A percentile compares a stretch with the other conserved stretches of the same genome.
Conservation (phyloP, 2,329 filamentous ascomycete genomes). For the Xylariaceae sp. region DNA sequence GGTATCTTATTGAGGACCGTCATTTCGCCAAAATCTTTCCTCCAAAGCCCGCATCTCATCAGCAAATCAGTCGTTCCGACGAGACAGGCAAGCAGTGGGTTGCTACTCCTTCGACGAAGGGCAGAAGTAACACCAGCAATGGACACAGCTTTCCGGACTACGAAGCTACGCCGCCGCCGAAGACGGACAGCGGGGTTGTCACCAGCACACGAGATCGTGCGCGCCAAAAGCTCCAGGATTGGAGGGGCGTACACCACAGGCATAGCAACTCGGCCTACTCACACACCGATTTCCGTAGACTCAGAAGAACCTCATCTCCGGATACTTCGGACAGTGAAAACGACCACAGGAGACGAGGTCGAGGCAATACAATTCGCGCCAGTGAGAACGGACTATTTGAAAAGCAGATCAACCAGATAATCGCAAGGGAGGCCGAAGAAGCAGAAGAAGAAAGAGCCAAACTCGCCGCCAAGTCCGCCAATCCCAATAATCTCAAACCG, state of each 20-base stretch:
- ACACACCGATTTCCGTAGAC: conserved; percentile 47
- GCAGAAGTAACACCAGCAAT: conserved; percentile 5
- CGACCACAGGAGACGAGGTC: conserved; percentile 37
- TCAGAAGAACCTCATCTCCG: conserved; percentile 50
- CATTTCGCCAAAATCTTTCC: conserved; percentile 69
- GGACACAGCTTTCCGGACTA: conserved; percentile 9
- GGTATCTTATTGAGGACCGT: conserved; percentile 72
- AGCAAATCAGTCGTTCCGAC: conserved; percentile 13
- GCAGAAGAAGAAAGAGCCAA: conserved; percentile 32
- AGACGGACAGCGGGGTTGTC: conserved; percentile 37
- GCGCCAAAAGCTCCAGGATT: conserved; percentile 54
- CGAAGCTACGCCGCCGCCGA: conserved; percentile 15
- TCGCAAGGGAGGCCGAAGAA: conserved; percentile 47
- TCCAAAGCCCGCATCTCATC: conserved; percentile 12
- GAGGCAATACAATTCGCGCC: conserved; percentile 44
- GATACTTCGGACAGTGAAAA: conserved; percentile 56
- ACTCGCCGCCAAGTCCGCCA: conserved; percentile 22
- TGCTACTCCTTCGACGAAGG: conserved; percentile 11
- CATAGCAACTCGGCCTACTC: conserved; percentile 45
- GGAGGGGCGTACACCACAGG: conserved; percentile 51
- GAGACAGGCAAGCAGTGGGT: conserved; percentile 15
- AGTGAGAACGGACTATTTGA: conserved; percentile 50
- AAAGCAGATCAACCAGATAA: conserved; percentile 58
- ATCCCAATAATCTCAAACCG: conserved; percentile 32
- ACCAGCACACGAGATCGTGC: conserved; percentile 54